A percentile compares a stretch with the other conserved stretches of the same genome.
phyloP scores from a whole-genome alignment of 768 basidiomycete genomes.

The Mrakia blollopis region DNA sequence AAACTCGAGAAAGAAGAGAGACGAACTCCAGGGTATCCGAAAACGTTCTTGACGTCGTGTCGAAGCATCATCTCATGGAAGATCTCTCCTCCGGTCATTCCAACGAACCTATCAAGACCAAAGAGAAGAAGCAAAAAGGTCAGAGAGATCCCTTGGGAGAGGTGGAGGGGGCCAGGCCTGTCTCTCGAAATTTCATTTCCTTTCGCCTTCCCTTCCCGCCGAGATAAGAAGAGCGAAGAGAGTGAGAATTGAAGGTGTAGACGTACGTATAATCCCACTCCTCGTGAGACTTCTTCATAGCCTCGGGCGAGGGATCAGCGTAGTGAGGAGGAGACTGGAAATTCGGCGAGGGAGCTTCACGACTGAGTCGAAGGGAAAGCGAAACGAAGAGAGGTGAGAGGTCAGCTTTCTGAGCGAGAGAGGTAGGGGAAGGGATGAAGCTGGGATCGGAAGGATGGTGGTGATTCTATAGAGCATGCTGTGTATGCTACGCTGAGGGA shows the following conservation, averaged over 20 bases:
- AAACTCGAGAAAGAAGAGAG: neutral
- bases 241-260: too few species aligned
- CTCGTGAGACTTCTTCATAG: constrained; percentile 7
- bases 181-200: too few species aligned
- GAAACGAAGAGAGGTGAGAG: neutral
- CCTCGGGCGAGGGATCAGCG: constrained; percentile 11
- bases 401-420: neutral
- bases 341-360: constrained; percentile 23
- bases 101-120: constrained; percentile 57
- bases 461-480: neutral
- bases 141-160: too few species aligned
- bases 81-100: constrained; percentile 91
- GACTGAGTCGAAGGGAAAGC: neutral
- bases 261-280: constrained; percentile 33
- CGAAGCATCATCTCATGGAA: constrained; percentile 99
- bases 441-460: neutral
- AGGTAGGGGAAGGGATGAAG: neutral
- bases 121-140: neutral
- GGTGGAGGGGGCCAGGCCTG: too few species aligned
- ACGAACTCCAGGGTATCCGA: constrained; percentile 79
- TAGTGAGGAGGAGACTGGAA: constrained; percentile 27
- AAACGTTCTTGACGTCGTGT: constrained; percentile 91
- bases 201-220: too few species aligned
- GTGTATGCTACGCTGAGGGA: neutral
- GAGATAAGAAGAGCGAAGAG: neutral